Evolutionary conservation across 768 basidiomycete species (phyloP).

Genomic region (Dendrothele bispora): DNA sequence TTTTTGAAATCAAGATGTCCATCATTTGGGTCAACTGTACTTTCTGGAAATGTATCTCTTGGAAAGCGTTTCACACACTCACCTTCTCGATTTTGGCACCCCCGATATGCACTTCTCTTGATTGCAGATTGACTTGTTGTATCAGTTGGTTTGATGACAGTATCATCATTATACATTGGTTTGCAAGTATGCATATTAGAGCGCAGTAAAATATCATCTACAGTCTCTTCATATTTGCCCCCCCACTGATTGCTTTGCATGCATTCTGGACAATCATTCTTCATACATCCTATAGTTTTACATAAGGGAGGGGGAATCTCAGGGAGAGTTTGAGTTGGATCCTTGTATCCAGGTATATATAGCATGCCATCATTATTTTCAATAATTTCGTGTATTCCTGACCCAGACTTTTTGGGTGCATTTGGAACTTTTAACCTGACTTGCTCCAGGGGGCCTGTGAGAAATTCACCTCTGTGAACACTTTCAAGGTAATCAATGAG

Average conservation of each 20-base stretch:
- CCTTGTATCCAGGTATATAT: too few species aligned
- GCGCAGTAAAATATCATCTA: constrained; percentile 16
- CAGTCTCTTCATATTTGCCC: constrained; percentile 4
- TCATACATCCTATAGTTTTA: background rate
- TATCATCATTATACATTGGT: constrained; percentile 3
- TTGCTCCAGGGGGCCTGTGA: too few species aligned
- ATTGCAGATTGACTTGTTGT: constrained; percentile 2
- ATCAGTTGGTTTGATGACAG: background rate
- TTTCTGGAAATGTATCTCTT: constrained; percentile 6
- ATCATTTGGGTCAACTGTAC: constrained; percentile 16
- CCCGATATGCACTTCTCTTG: background rate
- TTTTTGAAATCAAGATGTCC: constrained; percentile 18
- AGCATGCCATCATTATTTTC: too few species aligned
- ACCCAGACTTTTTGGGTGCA: too few species aligned
- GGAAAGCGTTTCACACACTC: constrained; percentile 25
- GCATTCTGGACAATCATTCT: constrained; percentile 9
- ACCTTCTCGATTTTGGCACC: constrained; percentile 7
- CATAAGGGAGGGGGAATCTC: too few species aligned
- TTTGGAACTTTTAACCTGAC: too few species aligned
- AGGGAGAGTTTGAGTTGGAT: too few species aligned
- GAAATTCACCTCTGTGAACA: too few species aligned
- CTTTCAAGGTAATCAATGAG: background rate
- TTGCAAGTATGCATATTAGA: constrained; percentile 19
- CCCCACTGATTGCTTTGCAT: constrained; percentile 9
- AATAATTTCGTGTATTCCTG: too few species aligned